phyloP scores from a whole-genome alignment of 208 protist genomes.

The Porcisia deanei region DNA sequence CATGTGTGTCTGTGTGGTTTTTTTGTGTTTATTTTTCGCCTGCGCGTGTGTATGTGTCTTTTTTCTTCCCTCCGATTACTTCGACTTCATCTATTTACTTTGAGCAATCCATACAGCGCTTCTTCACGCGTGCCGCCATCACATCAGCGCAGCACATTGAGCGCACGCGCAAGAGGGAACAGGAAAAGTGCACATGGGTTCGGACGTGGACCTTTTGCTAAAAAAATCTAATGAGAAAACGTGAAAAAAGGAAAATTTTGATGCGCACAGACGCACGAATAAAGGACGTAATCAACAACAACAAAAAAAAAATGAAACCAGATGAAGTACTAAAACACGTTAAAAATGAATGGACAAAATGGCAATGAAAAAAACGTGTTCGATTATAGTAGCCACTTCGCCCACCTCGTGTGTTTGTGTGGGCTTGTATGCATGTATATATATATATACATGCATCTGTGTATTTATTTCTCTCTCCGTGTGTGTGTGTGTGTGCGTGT shows the following conservation, averaged over 20 bases:
- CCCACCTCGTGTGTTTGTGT: not conserved
- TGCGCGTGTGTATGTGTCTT: not conserved
- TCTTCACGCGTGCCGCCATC: not conserved
- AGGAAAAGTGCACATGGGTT: not conserved
- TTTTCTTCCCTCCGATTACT: not conserved
- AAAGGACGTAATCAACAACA: not conserved
- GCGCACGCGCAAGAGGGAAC: not conserved
- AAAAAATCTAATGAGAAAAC: not conserved
- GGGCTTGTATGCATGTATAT: not conserved
- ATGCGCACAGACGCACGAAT: not conserved
- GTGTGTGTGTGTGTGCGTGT: constrained; percentile 1
- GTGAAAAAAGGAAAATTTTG: not conserved
- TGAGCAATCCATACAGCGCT: not conserved
- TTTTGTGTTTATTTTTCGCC: not conserved
- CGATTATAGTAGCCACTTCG: not conserved
- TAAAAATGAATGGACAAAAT: not conserved
- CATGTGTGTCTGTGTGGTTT: not conserved
- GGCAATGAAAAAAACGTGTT: not conserved
- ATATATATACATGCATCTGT: not conserved
- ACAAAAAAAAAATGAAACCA: not conserved
- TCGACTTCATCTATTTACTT: not conserved
- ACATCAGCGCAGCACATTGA: not conserved
- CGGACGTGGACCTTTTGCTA: not conserved
- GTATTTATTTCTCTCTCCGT: not conserved
- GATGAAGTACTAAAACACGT: not conserved